phyloP scores from a whole-genome alignment of 345 rosid species.

The Bruguiera sexangula region DNA sequence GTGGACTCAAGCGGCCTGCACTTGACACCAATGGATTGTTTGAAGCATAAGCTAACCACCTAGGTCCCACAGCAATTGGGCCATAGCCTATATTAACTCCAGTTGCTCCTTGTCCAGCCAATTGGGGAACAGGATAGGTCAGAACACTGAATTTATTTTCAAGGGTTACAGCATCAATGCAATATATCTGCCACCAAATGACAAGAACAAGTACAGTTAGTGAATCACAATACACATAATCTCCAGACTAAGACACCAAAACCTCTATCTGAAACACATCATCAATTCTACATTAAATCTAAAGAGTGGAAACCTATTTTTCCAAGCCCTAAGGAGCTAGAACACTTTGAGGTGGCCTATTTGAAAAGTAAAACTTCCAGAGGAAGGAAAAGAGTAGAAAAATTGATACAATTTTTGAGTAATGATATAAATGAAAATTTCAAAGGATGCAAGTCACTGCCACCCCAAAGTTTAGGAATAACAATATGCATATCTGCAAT shows the following conservation, averaged over 20 bases:
- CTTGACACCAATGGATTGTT: constrained; percentile 67
- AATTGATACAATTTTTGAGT: not conserved
- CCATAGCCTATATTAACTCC: constrained; percentile 86
- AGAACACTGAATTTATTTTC: constrained; percentile 89
- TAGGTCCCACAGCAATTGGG: constrained; percentile 89
- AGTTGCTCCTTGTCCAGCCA: constrained; percentile 57
- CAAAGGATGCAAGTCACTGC: constrained; percentile 6
- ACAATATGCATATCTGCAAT: not conserved
- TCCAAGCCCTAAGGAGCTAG: not conserved
- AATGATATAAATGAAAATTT: not conserved
- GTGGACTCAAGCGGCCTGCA: constrained; percentile 78
- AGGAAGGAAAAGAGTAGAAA: not conserved
- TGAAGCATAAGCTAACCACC: constrained; percentile 97
- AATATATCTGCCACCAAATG: constrained; percentile 65
- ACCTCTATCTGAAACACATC: not conserved
- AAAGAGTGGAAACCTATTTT: not conserved
- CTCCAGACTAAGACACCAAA: not conserved
- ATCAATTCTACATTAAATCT: not conserved
- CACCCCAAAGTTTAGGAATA: constrained; percentile 3
- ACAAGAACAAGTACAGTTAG: not conserved
- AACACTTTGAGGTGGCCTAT: not conserved
- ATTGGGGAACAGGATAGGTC: constrained; percentile 68
- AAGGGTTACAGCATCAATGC: constrained; percentile 60
- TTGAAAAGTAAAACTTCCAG: constrained; percentile 1
- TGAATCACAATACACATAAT: not conserved